Conservation (phyloP, 352 stramenopile species). For the Globisporangium viniferum region DNA sequence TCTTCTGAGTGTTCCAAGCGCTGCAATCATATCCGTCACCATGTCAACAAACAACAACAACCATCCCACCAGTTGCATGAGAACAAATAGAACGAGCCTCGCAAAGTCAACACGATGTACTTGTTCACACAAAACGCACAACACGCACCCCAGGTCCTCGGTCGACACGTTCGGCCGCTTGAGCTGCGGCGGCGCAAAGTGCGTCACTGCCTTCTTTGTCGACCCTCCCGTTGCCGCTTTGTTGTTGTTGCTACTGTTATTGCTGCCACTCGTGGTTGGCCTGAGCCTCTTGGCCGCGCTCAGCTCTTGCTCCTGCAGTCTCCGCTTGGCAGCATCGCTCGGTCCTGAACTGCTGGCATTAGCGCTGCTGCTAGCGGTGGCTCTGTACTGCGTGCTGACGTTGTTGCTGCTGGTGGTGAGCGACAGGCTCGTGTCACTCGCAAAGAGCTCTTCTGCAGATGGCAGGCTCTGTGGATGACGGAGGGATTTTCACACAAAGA, state of each 20-base stretch:
- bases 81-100: background rate
- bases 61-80: background rate
- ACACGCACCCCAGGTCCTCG: slow-evolving; percentile 52
- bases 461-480: slow-evolving; percentile 17
- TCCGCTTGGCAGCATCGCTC: slow-evolving; percentile 14
- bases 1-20: slow-evolving; percentile 71
- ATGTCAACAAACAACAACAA: background rate
- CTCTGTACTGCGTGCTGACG: slow-evolving; percentile 10
- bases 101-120: background rate
- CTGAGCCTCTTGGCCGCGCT: slow-evolving; percentile 19
- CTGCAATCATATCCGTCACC: slow-evolving; percentile 15
- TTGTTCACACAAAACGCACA: background rate
- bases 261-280: background rate
- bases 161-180: slow-evolving; percentile 69
- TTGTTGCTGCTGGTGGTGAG: slow-evolving; percentile 3
- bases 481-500: background rate
- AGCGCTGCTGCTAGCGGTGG: background rate
- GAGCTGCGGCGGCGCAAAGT: slow-evolving; percentile 59
- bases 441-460: slow-evolving; percentile 48
- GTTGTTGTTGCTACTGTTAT: slow-evolving; percentile 1
- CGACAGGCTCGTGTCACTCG: slow-evolving; percentile 28
- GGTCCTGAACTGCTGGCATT: background rate
- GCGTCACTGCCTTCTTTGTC: slow-evolving; percentile 26
- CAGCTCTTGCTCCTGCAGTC: slow-evolving; percentile 2
- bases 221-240: too few relatives aligned